A percentile compares a stretch with the other conserved stretches of the same genome.
Conservation (phyloP, 257 asterid species). For the Scutellaria baicalensis region DNA sequence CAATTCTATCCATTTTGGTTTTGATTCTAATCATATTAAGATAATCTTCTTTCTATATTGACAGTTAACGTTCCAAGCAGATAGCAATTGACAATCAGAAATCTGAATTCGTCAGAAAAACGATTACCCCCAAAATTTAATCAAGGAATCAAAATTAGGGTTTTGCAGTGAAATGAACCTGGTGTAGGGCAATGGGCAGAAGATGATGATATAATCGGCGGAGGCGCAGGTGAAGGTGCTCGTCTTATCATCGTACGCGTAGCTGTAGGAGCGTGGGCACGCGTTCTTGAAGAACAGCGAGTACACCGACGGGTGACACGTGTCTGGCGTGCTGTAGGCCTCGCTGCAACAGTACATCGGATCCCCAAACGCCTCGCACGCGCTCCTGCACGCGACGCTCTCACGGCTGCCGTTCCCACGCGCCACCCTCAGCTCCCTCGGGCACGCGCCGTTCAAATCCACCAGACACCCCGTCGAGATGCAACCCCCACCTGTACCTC, state of each 20-base stretch:
- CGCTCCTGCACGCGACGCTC: conserved; percentile 85
- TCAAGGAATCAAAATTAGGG: not conserved
- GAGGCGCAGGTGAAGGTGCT: conserved; percentile 88
- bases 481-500: conserved; percentile 72
- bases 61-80: not conserved
- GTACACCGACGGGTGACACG: conserved; percentile 78
- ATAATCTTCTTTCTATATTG: not conserved
- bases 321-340: conserved; percentile 74
- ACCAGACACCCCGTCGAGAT: conserved; percentile 81
- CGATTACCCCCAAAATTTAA: not conserved
- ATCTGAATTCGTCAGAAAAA: not conserved
- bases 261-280: conserved; percentile 91
- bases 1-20: not conserved
- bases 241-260: conserved; percentile 87
- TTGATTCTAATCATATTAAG: not conserved
- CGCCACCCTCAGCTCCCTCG: conserved; percentile 62
- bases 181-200: conserved; percentile 89
- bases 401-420: conserved; percentile 41
- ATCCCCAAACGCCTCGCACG: conserved; percentile 92
- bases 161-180: conserved; percentile 36
- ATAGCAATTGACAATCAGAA: not conserved
- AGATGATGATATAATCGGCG: conserved; percentile 84
- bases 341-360: conserved; percentile 86
- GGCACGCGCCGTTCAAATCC: conserved; percentile 85
- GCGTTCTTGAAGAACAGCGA: conserved; percentile 81